Percentiles rank a stretch among this genome's conserved stretches.
phyloP scores from a whole-genome alignment of 768 basidiomycete genomes.

The Macrolepiota albuminosa region DNA sequence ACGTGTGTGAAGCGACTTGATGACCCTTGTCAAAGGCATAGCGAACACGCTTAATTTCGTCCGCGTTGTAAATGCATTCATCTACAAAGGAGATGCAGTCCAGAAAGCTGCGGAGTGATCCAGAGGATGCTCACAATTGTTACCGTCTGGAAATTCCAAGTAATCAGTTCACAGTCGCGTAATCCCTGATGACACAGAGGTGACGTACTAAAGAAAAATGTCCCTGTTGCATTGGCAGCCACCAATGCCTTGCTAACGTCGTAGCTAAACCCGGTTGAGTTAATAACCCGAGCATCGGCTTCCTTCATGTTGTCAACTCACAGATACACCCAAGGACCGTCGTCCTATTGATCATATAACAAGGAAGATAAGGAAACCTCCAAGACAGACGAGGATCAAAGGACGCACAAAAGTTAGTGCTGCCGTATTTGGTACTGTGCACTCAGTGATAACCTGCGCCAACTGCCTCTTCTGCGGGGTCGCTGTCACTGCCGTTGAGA shows the following conservation, averaged over 20 bases:
- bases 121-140: conserved; percentile 28
- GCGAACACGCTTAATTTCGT: conserved; percentile 26
- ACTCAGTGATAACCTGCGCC: conserved; percentile 20
- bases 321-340: conserved; percentile 20
- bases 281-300: not conserved
- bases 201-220: conserved; percentile 42
- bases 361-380: not conserved
- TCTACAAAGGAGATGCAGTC: conserved; percentile 16
- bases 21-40: conserved; percentile 36
- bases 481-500: conserved; percentile 7
- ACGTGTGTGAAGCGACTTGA: conserved; percentile 42
- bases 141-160: conserved; percentile 24
- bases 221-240: conserved; percentile 31
- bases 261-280: conserved; percentile 17
- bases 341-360: conserved; percentile 8
- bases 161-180: not conserved
- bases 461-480: conserved; percentile 14
- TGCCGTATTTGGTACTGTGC: conserved; percentile 19
- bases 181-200: not conserved
- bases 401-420: conserved; percentile 22
- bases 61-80: conserved; percentile 34
- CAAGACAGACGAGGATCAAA: not conserved
- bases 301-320: conserved; percentile 1
- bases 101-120: not conserved
- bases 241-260: conserved; percentile 31